A percentile compares a stretch with the other conserved stretches of the same genome.
phyloP scores from a whole-genome alignment of 2,329 filamentous ascomycete species.

The Monilinia aucupariae region DNA sequence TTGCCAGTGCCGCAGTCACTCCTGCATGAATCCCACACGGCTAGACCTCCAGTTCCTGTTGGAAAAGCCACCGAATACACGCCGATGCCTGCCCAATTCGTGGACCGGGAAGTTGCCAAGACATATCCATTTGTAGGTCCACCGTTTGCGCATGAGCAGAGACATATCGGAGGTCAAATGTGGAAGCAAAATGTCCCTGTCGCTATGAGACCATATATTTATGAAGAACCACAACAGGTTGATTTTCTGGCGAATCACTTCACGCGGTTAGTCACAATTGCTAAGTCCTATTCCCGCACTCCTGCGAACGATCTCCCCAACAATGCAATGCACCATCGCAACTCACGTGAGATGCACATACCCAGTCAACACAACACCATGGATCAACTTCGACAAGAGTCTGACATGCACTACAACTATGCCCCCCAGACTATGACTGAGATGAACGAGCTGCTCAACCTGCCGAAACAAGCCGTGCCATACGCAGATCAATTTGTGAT shows the following conservation, averaged over 20 bases:
- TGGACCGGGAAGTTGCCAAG: fast-evolving
- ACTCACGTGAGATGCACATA: fast-evolving
- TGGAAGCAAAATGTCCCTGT: neutral
- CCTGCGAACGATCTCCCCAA: fast-evolving
- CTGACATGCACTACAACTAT: too few species aligned
- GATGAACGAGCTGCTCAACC: neutral
- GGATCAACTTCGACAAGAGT: neutral
- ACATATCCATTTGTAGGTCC: fast-evolving
- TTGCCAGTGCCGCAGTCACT: fast-evolving
- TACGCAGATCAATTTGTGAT: neutral
- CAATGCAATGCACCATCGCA: neutral
- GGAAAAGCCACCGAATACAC: too few species aligned
- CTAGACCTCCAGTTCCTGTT: neutral
- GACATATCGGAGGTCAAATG: neutral
- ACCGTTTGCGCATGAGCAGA: neutral
- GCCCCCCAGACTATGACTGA: neutral
- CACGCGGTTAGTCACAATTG: neutral
- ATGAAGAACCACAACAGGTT: neutral
- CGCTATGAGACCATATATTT: neutral
- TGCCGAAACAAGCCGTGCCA: neutral
- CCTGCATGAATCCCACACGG: too few species aligned
- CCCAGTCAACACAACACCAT: too few species aligned
- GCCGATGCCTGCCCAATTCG: fast-evolving
- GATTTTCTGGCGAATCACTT: neutral
- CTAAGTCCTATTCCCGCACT: neutral